Percentiles rank a stretch among this genome's conserved stretches.
Evolutionary conservation across 108 stramenopile species (phyloP).

Genomic region (Bacterosira constricta): DNA sequence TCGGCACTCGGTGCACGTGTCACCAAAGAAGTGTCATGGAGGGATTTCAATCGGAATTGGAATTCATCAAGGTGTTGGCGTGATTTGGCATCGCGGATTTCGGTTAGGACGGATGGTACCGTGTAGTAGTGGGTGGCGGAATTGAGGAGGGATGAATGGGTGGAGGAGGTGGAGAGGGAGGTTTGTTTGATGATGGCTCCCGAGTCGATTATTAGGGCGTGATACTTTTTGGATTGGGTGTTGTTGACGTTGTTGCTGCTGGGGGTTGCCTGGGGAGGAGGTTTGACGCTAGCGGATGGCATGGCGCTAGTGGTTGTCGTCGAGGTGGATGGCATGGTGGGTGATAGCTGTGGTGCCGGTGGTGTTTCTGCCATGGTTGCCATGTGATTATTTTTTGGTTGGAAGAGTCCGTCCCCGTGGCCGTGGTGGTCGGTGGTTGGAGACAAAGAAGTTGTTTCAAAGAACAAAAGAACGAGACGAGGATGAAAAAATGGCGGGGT

Average conservation of each 20-base stretch:
- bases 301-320: too few species aligned
- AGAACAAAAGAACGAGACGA: too few species aligned
- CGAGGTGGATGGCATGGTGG: too few species aligned
- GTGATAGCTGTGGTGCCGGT: too few species aligned
- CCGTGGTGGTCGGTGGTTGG: too few species aligned
- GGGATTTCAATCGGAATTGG: slow-evolving; percentile 55
- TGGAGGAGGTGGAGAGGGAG: slow-evolving; percentile 16
- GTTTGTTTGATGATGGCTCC: slow-evolving; percentile 83
- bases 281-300: too few species aligned
- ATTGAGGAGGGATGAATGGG: slow-evolving; percentile 33
- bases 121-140: slow-evolving; percentile 69
- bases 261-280: too few species aligned
- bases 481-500: too few species aligned
- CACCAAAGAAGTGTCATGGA: slow-evolving; percentile 8
- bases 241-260: background rate
- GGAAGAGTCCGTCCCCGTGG: too few species aligned
- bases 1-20: slow-evolving; percentile 14
- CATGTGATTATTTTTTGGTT: too few species aligned
- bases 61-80: slow-evolving; percentile 64
- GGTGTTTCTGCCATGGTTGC: too few species aligned
- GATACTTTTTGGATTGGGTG: slow-evolving; percentile 46
- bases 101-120: slow-evolving; percentile 68
- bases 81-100: slow-evolving; percentile 80
- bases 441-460: too few species aligned
- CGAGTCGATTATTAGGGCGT: slow-evolving; percentile 79